These are phyloP conservation scores for Glutinoglossum americanum DNA, from an alignment of 495 filamentous ascomycete species.

Conservation along the genomic window DNA sequence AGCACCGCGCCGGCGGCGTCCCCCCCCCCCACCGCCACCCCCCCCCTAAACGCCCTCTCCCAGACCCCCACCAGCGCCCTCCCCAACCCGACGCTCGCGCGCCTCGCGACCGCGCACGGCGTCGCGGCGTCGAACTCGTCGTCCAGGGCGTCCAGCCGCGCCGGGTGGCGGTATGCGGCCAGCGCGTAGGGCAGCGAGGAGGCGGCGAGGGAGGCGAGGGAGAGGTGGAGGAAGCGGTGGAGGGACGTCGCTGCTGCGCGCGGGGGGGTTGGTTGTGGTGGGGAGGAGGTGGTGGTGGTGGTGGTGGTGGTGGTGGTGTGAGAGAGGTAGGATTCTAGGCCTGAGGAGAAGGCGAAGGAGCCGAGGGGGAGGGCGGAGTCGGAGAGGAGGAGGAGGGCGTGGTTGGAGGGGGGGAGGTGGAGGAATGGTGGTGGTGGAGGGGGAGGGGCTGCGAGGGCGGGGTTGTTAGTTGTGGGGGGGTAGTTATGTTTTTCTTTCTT, in stretches of 20 bases:
- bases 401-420: conserved; percentile 17
- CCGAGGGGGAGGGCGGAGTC: conserved; percentile 92
- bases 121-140: conserved; percentile 72
- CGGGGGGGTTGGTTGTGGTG: no score
- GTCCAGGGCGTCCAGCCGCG: conserved; percentile 37
- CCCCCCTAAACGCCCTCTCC: conserved; percentile 44
- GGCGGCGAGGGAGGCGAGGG: conserved; percentile 53
- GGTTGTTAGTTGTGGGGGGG: neutral
- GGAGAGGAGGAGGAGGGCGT: conserved; percentile 76
- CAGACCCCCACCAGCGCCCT: conserved; percentile 72
- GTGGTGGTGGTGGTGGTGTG: no score
- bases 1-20: conserved; percentile 9
- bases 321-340: conserved; percentile 90
- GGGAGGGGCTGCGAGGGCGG: neutral
- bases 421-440: no score
- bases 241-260: conserved; percentile 21
- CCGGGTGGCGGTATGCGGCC: conserved; percentile 44
- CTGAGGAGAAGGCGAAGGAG: conserved; percentile 89
- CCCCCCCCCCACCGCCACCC: neutral
- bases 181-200: conserved; percentile 73
- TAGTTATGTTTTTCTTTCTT: neutral
- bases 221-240: conserved; percentile 54
- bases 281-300: no score
- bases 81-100: conserved; percentile 70
- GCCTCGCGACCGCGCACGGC: conserved; percentile 66